Evolutionary conservation across 1,139 yeast species (phyloP).

Genomic region (Yamadazyma blattariae): DNA sequence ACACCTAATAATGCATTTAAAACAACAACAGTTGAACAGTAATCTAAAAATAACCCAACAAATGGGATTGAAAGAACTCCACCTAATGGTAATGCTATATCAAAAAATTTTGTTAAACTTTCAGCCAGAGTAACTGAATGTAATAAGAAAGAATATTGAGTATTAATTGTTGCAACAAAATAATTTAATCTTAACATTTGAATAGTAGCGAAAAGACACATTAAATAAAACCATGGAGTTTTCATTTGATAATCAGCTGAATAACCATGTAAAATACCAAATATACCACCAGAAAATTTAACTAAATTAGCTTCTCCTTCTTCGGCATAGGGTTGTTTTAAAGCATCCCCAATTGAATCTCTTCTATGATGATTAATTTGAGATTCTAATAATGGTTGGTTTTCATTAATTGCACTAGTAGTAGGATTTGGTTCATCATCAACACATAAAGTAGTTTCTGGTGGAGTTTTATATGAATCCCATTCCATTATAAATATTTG

Average conservation of each 20-base stretch:
- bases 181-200: constrained; percentile 46
- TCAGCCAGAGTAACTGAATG: constrained; percentile 26
- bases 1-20: constrained; percentile 26
- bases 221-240: constrained; percentile 43
- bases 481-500: constrained; percentile 42
- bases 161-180: constrained; percentile 44
- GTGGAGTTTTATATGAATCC: constrained; percentile 38
- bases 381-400: constrained; percentile 18
- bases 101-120: constrained; percentile 34
- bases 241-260: constrained; percentile 38
- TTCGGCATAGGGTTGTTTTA: constrained; percentile 41
- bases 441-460: constrained; percentile 26
- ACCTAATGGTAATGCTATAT: constrained; percentile 46
- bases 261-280: constrained; percentile 44
- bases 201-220: constrained; percentile 37
- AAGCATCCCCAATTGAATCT: constrained; percentile 46
- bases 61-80: constrained; percentile 43
- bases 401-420: constrained; percentile 14
- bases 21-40: constrained; percentile 33
- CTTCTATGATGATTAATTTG: constrained; percentile 21
- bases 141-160: constrained; percentile 43
- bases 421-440: constrained; percentile 24
- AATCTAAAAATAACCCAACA: constrained; percentile 40
- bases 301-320: constrained; percentile 38
- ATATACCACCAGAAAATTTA: constrained; percentile 37